These are phyloP conservation scores for Talaromyces sp. DNA, from an alignment of 2,329 filamentous ascomycete genomes.

Conservation along the genomic window DNA sequence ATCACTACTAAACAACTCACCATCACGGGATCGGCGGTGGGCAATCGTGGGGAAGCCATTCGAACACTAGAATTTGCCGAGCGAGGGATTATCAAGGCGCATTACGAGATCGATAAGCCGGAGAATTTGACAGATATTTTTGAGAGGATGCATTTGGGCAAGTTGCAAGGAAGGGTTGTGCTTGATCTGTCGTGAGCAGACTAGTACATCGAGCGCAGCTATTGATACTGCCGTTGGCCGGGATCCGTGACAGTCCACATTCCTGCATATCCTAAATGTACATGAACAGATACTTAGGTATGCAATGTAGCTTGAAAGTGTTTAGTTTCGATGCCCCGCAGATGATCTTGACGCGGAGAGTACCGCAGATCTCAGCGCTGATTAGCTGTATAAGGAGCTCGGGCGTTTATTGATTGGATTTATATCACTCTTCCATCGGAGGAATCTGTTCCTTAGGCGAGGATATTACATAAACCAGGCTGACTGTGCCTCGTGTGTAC, in stretches of 20 bases:
- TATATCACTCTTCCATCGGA: background rate
- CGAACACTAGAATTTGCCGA: slow-evolving; percentile 50
- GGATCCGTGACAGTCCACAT: background rate
- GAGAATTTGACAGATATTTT: slow-evolving; percentile 47
- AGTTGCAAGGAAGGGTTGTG: slow-evolving; percentile 48
- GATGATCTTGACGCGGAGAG: background rate
- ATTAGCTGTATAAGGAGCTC: background rate
- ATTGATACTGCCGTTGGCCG: background rate
- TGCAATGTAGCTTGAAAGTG: background rate
- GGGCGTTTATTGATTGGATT: background rate
- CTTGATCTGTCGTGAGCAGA: slow-evolving; percentile 38
- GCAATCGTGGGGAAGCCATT: slow-evolving; percentile 50
- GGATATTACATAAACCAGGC: background rate
- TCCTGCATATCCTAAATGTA: background rate
- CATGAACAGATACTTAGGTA: background rate
- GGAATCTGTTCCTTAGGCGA: background rate
- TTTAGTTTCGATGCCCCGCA: background rate
- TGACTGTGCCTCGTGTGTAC: slow-evolving; percentile 2
- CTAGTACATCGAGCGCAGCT: background rate
- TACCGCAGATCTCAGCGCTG: background rate
- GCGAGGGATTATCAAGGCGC: slow-evolving; percentile 47
- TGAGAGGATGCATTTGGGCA: slow-evolving; percentile 44
- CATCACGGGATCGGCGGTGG: slow-evolving; percentile 52
- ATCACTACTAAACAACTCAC: slow-evolving; percentile 44
- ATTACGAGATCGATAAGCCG: slow-evolving; percentile 48